phyloP scores from a whole-genome alignment of 1,139 yeast genomes.

The Wickerhamiella pararugosa region DNA sequence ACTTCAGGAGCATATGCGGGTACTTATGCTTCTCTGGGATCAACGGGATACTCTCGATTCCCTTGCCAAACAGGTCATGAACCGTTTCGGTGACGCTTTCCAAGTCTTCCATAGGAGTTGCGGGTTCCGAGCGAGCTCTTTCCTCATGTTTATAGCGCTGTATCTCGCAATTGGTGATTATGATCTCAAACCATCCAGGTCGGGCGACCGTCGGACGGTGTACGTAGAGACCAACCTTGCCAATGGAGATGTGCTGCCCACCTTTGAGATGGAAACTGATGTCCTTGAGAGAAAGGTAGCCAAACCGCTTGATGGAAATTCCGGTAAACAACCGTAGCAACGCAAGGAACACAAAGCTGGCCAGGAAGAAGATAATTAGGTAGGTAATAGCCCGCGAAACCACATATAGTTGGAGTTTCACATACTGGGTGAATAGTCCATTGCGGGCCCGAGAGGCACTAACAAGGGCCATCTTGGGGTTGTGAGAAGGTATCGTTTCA shows the following conservation, averaged over 20 bases:
- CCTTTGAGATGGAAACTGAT: slow-evolving; percentile 23
- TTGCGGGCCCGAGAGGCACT: not conserved
- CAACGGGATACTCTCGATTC: slow-evolving; percentile 9
- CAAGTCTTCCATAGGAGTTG: no score
- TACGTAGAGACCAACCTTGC: slow-evolving; percentile 23
- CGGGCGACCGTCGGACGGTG: slow-evolving; percentile 30
- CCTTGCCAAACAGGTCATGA: slow-evolving; percentile 6
- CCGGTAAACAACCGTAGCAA: slow-evolving; percentile 28
- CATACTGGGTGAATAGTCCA: slow-evolving; percentile 13
- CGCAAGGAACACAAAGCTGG: slow-evolving; percentile 27
- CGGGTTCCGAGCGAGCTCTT: slow-evolving; percentile 1
- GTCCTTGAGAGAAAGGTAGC: slow-evolving; percentile 27
- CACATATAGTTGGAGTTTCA: slow-evolving; percentile 15
- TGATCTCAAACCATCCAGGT: slow-evolving; percentile 26
- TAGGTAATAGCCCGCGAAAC: slow-evolving; percentile 17
- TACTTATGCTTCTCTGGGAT: slow-evolving; percentile 8
- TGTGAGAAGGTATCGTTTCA: no score
- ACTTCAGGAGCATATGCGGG: slow-evolving; percentile 9
- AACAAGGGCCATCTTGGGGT: not conserved
- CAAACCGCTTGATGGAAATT: slow-evolving; percentile 29
- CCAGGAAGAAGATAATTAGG: slow-evolving; percentile 19
- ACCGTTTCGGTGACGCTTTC: no score
- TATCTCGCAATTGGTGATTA: slow-evolving; percentile 21
- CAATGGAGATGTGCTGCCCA: slow-evolving; percentile 25
- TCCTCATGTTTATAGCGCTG: not conserved